Evolutionary conservation across 345 rosid genomes (phyloP).

Genomic region (Psidium friedrichsthalianum): DNA sequence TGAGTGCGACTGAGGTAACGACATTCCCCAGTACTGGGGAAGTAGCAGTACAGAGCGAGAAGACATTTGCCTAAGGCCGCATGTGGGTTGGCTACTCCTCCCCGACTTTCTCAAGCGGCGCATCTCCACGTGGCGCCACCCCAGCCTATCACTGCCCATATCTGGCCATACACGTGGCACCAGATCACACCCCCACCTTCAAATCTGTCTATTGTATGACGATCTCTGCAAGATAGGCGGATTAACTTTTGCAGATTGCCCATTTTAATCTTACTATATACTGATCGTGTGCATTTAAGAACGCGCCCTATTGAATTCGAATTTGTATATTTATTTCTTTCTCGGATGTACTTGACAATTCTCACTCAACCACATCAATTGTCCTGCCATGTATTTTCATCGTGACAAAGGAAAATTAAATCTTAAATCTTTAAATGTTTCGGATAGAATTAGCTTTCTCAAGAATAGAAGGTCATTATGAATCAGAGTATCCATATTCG

Average conservation of each 20-base stretch:
- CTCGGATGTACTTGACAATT: not conserved
- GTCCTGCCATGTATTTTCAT: fast-evolving
- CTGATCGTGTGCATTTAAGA: not conserved
- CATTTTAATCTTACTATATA: not conserved
- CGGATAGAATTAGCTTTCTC: not conserved
- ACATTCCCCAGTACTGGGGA: not conserved
- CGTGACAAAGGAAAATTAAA: not conserved
- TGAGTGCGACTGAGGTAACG: not conserved
- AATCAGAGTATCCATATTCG: not conserved
- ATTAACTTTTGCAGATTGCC: not conserved
- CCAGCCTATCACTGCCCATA: not conserved
- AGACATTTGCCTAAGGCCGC: not conserved
- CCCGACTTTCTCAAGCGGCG: not conserved
- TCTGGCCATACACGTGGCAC: not conserved
- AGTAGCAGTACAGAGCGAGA: not conserved
- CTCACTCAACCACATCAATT: fast-evolving
- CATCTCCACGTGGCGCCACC: not conserved
- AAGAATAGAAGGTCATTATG: not conserved
- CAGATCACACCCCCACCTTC: not conserved
- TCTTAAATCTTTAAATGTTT: not conserved
- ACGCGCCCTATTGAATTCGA: not conserved
- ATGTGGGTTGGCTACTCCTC: not conserved
- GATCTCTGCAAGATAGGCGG: not conserved
- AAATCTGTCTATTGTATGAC: not conserved
- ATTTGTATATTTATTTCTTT: not conserved